Conservation (phyloP, 176 grass and related monocot genomes). For the Dactylis glomerata region DNA sequence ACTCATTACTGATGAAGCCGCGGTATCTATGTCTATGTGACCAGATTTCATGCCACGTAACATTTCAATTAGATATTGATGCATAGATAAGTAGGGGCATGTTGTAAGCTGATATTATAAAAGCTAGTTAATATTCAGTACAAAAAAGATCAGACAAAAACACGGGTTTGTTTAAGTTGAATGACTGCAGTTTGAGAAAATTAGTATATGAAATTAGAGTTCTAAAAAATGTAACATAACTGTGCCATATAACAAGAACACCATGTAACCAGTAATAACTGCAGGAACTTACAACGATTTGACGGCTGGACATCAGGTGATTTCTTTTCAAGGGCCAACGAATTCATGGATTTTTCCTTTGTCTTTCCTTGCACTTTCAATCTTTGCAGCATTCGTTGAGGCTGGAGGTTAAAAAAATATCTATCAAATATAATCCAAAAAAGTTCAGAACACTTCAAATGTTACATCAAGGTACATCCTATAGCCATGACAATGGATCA, state of each 20-base stretch:
- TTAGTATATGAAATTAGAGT: neutral
- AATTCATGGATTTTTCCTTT: slow-evolving; percentile 1
- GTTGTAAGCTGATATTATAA: neutral
- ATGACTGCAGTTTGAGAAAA: neutral
- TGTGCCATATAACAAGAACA: neutral
- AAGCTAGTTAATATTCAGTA: neutral
- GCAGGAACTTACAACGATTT: slow-evolving; percentile 37
- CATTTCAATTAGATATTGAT: neutral
- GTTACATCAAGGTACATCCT: neutral
- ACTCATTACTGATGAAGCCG: neutral
- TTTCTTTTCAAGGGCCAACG: slow-evolving; percentile 8
- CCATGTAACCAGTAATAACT: slow-evolving; percentile 4
- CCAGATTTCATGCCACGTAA: neutral
- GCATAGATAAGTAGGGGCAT: neutral
- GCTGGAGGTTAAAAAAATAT: slow-evolving; percentile 28
- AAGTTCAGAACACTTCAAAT: slow-evolving; percentile 4
- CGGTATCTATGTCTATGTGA: no score
- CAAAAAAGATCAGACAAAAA: neutral
- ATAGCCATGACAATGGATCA: slow-evolving; percentile 4
- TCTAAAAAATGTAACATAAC: neutral
- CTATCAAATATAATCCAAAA: slow-evolving; percentile 24
- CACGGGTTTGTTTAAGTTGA: neutral
- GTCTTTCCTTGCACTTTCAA: slow-evolving; percentile 24
- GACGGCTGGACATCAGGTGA: slow-evolving; percentile 12
- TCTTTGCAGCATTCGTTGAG: slow-evolving; percentile 32